Base-by-base conservation (phyloP, 345 rosid species). In the Balakata baccata region DNA sequence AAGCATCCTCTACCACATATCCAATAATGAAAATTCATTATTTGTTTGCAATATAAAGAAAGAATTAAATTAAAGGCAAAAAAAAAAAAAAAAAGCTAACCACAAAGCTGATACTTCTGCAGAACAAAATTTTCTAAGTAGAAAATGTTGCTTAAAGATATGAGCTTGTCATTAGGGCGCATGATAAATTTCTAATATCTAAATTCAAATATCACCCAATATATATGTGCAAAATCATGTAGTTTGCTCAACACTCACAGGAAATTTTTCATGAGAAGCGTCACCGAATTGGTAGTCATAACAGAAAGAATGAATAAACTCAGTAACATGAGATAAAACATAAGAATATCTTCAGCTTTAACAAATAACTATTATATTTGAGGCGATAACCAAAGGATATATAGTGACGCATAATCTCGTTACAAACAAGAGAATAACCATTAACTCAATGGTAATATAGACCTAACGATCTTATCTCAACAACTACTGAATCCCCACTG, bases 1-100 rank as follows among this genome's bases (percentile, higher is more conserved):
- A 71, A 16, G 72, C 80, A 63, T 53, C 66, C 77, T 78, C 85
- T 79, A 78, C 3, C 7, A 37, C 56, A 51, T 1, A 37, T 64
- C 34, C 62, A 54, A 18, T 18, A 5, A 60, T 17, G 20, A 22
- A 22, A 1, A 46, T 66, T 49, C 45, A 51, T 43, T 43, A 43
- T 47, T 67, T 49, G 12, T 13, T 25, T 50, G 43, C 39, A 11
- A 16, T 7, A 20, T 52, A 38, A 1, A 38, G 7, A 38, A 3
- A 62, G 5, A 43, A 29, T 29, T 29, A 29, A 29, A 29, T 29
- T 43, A 43, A 43, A 43, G 46, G 45, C 4, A 7, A 7, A 41
- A 8, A 8, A 43, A 8, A 8, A 8, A 8, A 8, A 43, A 1
- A 8, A 2, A 43, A 43, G 46, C 46, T 43, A 43, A 43, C 46